Base-by-base conservation (phyloP, 148 eudicot genomes). In the Silene conica region DNA sequence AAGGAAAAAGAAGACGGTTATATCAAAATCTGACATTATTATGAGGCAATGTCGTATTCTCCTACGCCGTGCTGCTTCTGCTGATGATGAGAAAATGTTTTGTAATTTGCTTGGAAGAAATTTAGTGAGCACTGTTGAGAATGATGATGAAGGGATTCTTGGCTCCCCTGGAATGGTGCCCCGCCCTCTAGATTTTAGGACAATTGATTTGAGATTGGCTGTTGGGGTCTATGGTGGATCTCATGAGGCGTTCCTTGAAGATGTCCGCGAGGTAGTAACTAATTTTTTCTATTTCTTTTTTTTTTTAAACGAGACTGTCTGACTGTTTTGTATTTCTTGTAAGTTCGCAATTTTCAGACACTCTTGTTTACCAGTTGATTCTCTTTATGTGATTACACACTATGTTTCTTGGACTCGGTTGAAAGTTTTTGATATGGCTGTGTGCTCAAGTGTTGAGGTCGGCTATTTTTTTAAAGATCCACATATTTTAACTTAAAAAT, bases 141-240 rank as follows among this genome's bases (percentile, higher is more conserved):
- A 72, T 83, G 87, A 89, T 26, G 87, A 84, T 45, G 88, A 84
- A 71, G 89, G 94, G 25, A 81, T 89, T 77, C 89, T 87, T 70
- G 89, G 89, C 63, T 79, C 86, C 67, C 88, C 88, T 50, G 88
- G 84, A 63, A 78, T 82, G 87, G 86, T 85, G 63, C 81, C 96
- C 61, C 87, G 90, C 25, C 84, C 89, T 46, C 58, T 88, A 67
- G 92, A 88, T 80, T 86, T 85, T 63, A 81, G 92, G 76, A 88
- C 90, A 6, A 88, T 90, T 69, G 90, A 88, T 76, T 74, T 87
- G 75, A 86, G 87, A 83, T 80, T 90, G 88, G 92, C 92, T 22
- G 81, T 76, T 76, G 96, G 90, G 50, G 86, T 86, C 34, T 88
- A 90, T 74, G 81, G 76, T 73, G 87, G 92, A 55, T 90, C 87